phyloP scores from a whole-genome alignment of 495 filamentous ascomycete species.

The Aspergillus haitiensis region DNA sequence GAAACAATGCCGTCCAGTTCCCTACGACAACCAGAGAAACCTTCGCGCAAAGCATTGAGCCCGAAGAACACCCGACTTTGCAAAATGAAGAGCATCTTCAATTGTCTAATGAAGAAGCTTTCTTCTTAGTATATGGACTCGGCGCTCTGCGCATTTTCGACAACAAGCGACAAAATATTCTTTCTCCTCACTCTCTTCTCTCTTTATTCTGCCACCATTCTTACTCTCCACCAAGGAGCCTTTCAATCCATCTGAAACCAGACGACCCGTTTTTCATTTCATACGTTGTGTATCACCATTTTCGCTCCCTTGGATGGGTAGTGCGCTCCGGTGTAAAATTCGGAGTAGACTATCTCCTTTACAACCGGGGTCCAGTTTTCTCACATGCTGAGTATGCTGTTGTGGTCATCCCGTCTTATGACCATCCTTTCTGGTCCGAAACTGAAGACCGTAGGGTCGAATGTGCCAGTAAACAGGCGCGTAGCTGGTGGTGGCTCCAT shows the following conservation, averaged over 20 bases:
- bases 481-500: slow-evolving; percentile 90
- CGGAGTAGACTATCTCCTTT: slow-evolving; percentile 87
- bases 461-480: slow-evolving; percentile 49
- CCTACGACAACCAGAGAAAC: not conserved
- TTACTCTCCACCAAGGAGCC: slow-evolving; percentile 60
- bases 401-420: slow-evolving; percentile 79
- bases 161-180: slow-evolving; percentile 43
- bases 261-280: slow-evolving; percentile 84
- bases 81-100: slow-evolving; percentile 88
- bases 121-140: slow-evolving; percentile 83
- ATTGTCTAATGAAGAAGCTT: slow-evolving; percentile 83
- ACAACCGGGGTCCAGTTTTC: slow-evolving; percentile 93
- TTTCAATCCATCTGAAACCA: slow-evolving; percentile 44
- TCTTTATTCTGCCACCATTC: slow-evolving; percentile 65
- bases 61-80: slow-evolving; percentile 39
- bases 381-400: slow-evolving; percentile 91
- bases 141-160: slow-evolving; percentile 72
- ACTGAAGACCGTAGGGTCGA: slow-evolving; percentile 49
- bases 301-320: slow-evolving; percentile 96
- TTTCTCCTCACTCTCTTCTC: slow-evolving; percentile 53
- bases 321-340: slow-evolving; percentile 93
- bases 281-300: slow-evolving; percentile 94
- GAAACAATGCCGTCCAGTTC: slow-evolving; percentile 8
- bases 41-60: slow-evolving; percentile 25
- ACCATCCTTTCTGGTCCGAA: slow-evolving; percentile 67